A percentile compares a stretch with the other conserved stretches of the same genome.
Evolutionary conservation across 2,329 filamentous ascomycete species (phyloP).

Genomic region (Scytalidium lignicola): DNA sequence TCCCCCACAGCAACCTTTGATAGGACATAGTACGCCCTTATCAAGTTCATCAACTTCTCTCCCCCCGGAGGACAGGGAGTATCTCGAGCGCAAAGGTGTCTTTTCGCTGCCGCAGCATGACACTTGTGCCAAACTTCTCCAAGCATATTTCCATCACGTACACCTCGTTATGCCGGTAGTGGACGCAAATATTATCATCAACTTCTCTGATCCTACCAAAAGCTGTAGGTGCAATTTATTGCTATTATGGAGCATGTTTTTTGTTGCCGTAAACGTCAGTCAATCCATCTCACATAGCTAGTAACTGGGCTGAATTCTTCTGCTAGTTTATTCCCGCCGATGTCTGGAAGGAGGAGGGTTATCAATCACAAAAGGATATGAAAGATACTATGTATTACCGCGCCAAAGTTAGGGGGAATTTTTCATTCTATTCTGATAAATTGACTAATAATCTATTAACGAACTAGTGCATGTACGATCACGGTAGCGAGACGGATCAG

Average conservation of each 20-base stretch:
- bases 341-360: not conserved
- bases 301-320: too few species aligned
- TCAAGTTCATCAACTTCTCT: not conserved
- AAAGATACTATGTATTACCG: not conserved
- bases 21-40: not conserved
- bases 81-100: not conserved
- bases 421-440: not conserved
- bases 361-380: not conserved
- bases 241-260: constrained; percentile 23
- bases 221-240: constrained; percentile 28
- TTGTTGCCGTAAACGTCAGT: too few species aligned
- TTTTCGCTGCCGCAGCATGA: not conserved
- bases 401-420: not conserved
- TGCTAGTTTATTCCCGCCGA: too few species aligned
- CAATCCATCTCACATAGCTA: too few species aligned
- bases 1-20: too few species aligned
- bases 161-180: constrained; percentile 1
- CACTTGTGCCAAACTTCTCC: not conserved
- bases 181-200: constrained; percentile 18
- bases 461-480: not conserved
- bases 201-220: constrained; percentile 19
- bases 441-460: not conserved
- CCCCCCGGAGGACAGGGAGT: not conserved
- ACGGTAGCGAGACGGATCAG: not conserved
- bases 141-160: constrained; percentile 1